Evolutionary conservation across 2,329 filamentous ascomycete species (phyloP), one percentile per base, ranked within the genome.

Genomic region (Aspergillus carbonarius): DNA sequence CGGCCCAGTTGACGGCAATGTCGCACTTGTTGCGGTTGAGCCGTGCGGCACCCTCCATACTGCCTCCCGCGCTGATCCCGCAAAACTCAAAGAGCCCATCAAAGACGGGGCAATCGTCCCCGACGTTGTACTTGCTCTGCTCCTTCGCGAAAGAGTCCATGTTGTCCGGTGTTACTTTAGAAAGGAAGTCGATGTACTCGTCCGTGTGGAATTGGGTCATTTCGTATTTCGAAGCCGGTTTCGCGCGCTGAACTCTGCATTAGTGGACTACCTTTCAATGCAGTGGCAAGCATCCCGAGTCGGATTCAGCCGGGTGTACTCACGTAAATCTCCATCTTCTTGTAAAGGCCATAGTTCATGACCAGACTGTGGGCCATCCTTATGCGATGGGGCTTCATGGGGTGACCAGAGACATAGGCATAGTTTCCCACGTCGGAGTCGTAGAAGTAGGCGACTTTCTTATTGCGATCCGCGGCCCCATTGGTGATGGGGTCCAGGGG

Each of bases 351-450:
- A 71, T 89, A 89, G 73, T 89, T 89, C 86, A 89, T 89, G 63
- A 89, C 86, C 70, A 89, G 74, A 63, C 80, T 83, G 69, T 84
- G 82, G 48, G 82, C 85, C 82, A 90, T 87, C 66, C 87, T 81
- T 76, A 90, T 89, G 63, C 87, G 80, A 70, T 85, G 84, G 37
- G 85, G 85, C 74, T 88, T 88, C 85, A 88, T 88, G 34, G 86
- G 85, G 76, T 86, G 85, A n/a, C 83, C 84, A 12, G 85, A 82
- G 58, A 96, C 92, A 72, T 98, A 98, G 74, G 93, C 93, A 81
- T 97, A 98, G 77, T 98, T 98, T 65, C 93, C 93, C 72, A 98
- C 95, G 78, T 98, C 93, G 3, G 91, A 96, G 74, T 98, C 93
- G 83, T 98, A 98, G 77, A 98, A 98, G 79, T 98, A 98, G 57